A percentile compares a stretch with the other conserved stretches of the same genome.
Conservation (phyloP, 495 filamentous ascomycete genomes). For the Penicillium atrosanguineum region DNA sequence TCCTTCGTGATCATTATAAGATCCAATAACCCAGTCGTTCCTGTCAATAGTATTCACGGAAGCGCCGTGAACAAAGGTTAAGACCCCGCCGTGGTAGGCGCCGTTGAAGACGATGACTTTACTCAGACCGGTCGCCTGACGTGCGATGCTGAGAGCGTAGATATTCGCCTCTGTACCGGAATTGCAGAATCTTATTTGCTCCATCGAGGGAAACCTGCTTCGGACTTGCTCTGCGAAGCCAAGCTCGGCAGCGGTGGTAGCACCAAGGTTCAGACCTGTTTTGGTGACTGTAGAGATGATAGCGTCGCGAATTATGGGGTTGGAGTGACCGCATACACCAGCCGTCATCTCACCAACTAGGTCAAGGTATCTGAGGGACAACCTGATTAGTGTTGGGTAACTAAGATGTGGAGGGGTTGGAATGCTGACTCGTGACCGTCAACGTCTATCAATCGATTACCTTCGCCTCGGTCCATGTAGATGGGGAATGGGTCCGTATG, state of each 20-base stretch:
- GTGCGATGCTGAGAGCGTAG: slow-evolving; percentile 31
- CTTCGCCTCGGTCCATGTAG: slow-evolving; percentile 39
- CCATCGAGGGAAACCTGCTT: slow-evolving; percentile 27
- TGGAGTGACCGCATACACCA: slow-evolving; percentile 6
- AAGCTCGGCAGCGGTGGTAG: not conserved
- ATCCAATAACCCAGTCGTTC: slow-evolving; percentile 45
- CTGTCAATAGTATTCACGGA: slow-evolving; percentile 19
- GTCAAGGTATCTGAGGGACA: not conserved
- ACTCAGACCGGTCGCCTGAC: slow-evolving; percentile 6
- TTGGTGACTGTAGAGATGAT: not conserved
- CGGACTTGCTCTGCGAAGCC: slow-evolving; percentile 14
- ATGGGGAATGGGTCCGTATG: slow-evolving; percentile 58
- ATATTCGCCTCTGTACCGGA: slow-evolving; percentile 40
- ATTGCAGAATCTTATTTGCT: slow-evolving; percentile 37
- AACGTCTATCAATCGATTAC: slow-evolving; percentile 24
- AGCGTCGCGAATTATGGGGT: slow-evolving; percentile 1
- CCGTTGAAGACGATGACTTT: slow-evolving; percentile 33
- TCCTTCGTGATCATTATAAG: slow-evolving; percentile 44
- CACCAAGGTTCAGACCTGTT: slow-evolving; percentile 3
- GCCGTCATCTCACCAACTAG: slow-evolving; percentile 7
- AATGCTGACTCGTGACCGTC: slow-evolving; percentile 17
- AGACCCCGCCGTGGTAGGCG: slow-evolving; percentile 28
- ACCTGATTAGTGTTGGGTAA: not conserved
- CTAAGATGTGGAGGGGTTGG: not conserved
- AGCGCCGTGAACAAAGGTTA: slow-evolving; percentile 8